phyloP scores from a whole-genome alignment of 2,329 filamentous ascomycete species.

The Fusarium chuoi region DNA sequence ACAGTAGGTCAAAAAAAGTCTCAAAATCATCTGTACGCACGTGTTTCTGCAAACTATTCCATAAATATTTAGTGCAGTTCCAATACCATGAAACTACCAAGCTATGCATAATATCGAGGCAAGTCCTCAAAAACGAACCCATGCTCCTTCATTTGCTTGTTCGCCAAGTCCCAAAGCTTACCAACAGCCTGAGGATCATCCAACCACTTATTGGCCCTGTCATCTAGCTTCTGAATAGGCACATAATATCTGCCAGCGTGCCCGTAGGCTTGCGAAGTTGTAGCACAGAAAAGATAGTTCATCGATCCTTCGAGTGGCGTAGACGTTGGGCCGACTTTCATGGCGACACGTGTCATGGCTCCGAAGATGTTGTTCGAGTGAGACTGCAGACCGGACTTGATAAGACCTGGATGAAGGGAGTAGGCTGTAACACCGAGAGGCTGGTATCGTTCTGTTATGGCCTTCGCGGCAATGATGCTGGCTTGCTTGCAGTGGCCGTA shows the following conservation, averaged over 20 bases:
- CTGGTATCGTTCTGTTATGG: slow-evolving; percentile 34
- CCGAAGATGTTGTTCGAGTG: slow-evolving; percentile 28
- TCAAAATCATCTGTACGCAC: too few species aligned
- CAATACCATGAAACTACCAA: rapidly evolving
- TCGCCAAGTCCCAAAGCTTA: slow-evolving; percentile 21
- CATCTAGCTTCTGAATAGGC: slow-evolving; percentile 33
- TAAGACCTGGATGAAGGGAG: slow-evolving; percentile 38
- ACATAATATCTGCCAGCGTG: slow-evolving; percentile 27
- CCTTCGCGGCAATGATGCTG: slow-evolving; percentile 32
- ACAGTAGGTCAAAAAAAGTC: too few species aligned
- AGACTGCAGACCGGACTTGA: slow-evolving; percentile 35
- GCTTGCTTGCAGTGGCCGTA: slow-evolving; percentile 40
- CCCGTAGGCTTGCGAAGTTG: slow-evolving; percentile 8
- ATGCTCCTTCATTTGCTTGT: slow-evolving; percentile 7
- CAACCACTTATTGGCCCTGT: slow-evolving; percentile 33
- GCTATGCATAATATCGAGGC: background rate
- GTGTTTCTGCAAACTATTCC: background rate
- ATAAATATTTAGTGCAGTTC: background rate
- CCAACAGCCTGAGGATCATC: slow-evolving; percentile 26
- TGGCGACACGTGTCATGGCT: slow-evolving; percentile 13
- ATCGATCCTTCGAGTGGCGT: slow-evolving; percentile 35
- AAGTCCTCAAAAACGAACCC: slow-evolving; percentile 11
- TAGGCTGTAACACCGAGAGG: slow-evolving; percentile 38
- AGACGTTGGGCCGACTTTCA: slow-evolving; percentile 22
- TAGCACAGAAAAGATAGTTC: slow-evolving; percentile 40